These are phyloP conservation scores for Alternaria sp. DNA, from an alignment of 2,329 filamentous ascomycete genomes.

Conservation along the genomic window DNA sequence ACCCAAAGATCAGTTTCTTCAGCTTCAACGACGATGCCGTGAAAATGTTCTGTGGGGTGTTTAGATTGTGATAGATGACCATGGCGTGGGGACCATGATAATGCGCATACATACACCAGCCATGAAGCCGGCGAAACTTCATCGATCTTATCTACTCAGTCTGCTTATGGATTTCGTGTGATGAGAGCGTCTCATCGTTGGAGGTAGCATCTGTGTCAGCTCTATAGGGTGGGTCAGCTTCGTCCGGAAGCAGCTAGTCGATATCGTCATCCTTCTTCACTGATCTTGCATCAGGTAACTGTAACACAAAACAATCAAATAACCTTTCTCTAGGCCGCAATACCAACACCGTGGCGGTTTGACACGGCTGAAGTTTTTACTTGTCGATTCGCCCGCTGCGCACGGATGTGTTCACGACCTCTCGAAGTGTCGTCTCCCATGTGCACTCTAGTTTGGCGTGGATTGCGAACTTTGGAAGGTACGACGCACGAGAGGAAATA, in stretches of 20 bases:
- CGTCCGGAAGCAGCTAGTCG: neutral
- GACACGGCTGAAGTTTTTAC: too few relatives aligned
- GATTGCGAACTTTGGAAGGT: too few relatives aligned
- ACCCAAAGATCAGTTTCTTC: constrained; percentile 25
- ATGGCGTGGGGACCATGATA: neutral
- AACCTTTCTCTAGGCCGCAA: too few relatives aligned
- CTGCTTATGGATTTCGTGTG: neutral
- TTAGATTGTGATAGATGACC: neutral
- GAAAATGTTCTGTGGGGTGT: neutral
- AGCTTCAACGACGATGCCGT: neutral
- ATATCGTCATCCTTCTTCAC: neutral
- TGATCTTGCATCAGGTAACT: neutral
- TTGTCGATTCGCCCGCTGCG: too few relatives aligned
- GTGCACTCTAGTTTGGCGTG: too few relatives aligned
- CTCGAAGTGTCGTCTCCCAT: too few relatives aligned
- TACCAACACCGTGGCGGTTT: too few relatives aligned
- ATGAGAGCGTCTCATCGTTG: neutral
- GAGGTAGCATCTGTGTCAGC: neutral
- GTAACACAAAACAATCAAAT: neutral
- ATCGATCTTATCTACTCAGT: neutral
- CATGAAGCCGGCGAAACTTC: neutral
- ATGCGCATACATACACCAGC: neutral
- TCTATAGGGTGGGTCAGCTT: neutral
- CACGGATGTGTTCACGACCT: too few relatives aligned
- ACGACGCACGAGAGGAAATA: too few relatives aligned